A percentile compares a stretch with the other conserved stretches of the same genome.
These are phyloP conservation scores for Rubia occidens DNA, from an alignment of 305 asterid species.

Conservation along the genomic window DNA sequence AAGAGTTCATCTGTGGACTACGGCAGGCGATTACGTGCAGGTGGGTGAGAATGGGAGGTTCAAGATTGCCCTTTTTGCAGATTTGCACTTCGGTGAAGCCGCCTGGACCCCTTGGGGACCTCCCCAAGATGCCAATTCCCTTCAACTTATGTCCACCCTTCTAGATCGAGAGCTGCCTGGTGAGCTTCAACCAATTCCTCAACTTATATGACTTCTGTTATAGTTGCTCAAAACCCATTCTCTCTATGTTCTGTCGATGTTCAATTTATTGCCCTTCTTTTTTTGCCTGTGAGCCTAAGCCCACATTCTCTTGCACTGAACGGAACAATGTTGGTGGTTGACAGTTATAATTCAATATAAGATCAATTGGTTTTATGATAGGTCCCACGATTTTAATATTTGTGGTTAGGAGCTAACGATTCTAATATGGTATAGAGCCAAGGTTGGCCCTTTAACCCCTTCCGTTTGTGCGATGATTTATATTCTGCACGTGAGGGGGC, in stretches of 20 bases:
- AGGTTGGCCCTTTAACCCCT: too few species aligned
- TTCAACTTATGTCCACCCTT: slow-evolving; percentile 49
- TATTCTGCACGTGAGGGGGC: too few species aligned
- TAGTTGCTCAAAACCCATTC: too few species aligned
- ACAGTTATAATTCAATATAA: too few species aligned
- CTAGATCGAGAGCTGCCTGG: slow-evolving; percentile 73
- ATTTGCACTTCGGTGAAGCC: slow-evolving; percentile 86
- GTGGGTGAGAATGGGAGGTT: slow-evolving; percentile 41
- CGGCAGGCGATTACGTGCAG: slow-evolving; percentile 29
- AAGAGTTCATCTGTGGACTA: slow-evolving; percentile 19
- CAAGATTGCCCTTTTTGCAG: slow-evolving; percentile 71
- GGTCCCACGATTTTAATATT: too few species aligned
- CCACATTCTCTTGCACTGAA: neutral
- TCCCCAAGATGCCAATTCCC: slow-evolving; percentile 53
- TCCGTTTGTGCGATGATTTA: too few species aligned
- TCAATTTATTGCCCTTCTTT: too few species aligned
- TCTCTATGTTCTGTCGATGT: neutral
- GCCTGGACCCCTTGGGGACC: slow-evolving; percentile 87
- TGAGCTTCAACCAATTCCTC: slow-evolving; percentile 5
- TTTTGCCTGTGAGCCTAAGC: too few species aligned
- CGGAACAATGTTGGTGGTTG: neutral
- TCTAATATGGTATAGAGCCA: too few species aligned
- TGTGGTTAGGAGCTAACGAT: too few species aligned
- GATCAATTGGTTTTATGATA: too few species aligned
- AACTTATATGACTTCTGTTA: neutral